Evolutionary conservation across 2,329 filamentous ascomycete genomes (phyloP), one percentile per base, ranked within the genome.

Genomic region (Rutstroemia sp.): DNA sequence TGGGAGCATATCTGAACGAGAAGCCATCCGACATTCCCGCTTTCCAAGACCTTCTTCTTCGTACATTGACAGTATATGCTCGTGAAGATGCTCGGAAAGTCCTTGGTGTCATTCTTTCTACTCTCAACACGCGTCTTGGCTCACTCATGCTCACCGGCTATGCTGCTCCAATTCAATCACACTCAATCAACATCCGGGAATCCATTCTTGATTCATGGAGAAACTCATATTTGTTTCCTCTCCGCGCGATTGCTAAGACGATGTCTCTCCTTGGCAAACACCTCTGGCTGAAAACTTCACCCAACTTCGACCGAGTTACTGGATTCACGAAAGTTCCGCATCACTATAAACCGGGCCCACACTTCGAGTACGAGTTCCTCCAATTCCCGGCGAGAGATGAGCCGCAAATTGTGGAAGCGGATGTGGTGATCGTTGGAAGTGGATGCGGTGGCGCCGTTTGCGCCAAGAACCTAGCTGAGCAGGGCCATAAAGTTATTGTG

Each of bases 341-440:
- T 2, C 69, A 75, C 60, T 61, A 70, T 67, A 45, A 58, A 57
- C 48, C 72, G 71, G n/a, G 71, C 70, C 7, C 69, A 68, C 16
- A 68, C 66, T 57, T 69, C 39, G 63, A 69, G 23, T 70, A 67
- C 51, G 53, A 64, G 2, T 71, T 71, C 27, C 42, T 64, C 21
- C 67, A 69, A 52, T 68, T 70, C 21, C 38, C 54, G 8, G 46
- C 56, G 4, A 38, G 59, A 2, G 53, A 65, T 2, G 69, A 67
- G 5, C 75, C 81, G 0, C 82, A 84, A 60, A 76, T 78, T 3
- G 73, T 95, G 40, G 82, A 90, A 54, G 86, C 88, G 0, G 92
- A 96, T 69, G 83, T 95, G 0, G 82, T 95, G 42, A 84, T 96
- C 57, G 79, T 96, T 19, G 92, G 92, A 2, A 94, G 88, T 39